Evolutionary conservation across 1,139 yeast species (phyloP), one percentile per base, ranked within the genome.

Genomic region (Blastobotrys serpentis): DNA sequence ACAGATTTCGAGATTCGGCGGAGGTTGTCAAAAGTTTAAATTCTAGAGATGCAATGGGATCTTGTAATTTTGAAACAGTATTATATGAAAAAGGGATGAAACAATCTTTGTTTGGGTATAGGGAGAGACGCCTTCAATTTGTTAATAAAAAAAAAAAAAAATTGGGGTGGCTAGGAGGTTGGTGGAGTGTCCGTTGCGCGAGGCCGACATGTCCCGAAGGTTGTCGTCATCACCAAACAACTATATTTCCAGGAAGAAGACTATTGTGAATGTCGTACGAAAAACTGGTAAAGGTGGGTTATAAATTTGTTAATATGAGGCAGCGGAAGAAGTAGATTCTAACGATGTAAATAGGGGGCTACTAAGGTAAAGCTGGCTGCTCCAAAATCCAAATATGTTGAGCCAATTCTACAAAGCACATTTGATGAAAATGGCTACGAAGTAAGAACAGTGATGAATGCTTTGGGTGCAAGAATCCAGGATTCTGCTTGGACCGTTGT

Each of bases 361-460:
- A 83, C 89, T n/a, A 83, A 83, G 68, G 75, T 77, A 34, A 76
- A 76, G 77, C 81, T 89, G 71, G 98, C 98, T n/a, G 96, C 98
- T 22, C 98, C 98, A 13, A 92, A 92, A 70, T 85, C 95, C 40
- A 92, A 94, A 65, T 94, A 92, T 64, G 84, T 90, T 49, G 96
- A 89, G 68, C 98, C 98, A 1, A 86, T 92, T 50, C 75, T 92
- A 43, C 77, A 85, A 73, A 84, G 95, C 3, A 87, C 97, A 0
- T 68, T 78, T 13, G 71, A 73, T 23, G 63, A 63, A 13, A 68
- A 71, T 46, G 68, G 71, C 26, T 82, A 78, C 30, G 83, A 84
- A 57, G 80, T 90, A 60, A 75, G 76, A 49, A 78, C 82, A 14
- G 83, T 89, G 33, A 82, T 89, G 81, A 72, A 76, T 46, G 72